Base-by-base conservation (phyloP, 768 basidiomycete species). In the Termitomyces sp. region DNA sequence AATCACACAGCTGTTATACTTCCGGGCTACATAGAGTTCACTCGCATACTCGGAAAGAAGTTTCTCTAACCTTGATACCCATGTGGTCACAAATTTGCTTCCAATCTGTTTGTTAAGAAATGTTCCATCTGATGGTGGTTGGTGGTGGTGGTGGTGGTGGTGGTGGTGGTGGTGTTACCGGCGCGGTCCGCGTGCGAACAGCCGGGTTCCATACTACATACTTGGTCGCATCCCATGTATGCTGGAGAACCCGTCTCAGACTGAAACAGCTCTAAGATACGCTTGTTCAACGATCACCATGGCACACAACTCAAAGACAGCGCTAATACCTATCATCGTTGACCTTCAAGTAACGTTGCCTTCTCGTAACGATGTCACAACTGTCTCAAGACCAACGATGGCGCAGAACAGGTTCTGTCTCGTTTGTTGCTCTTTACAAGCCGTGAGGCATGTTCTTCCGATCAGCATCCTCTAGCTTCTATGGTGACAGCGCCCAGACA, bases 361-460 rank as follows among this genome's bases (percentile, higher is more conserved):
- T 32, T 32, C 32, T 36, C 14, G 20, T 32, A 14, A 18, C 47
- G 18, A 20, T 20, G 32, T 32, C 7, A 20, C 35, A 38, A 12
- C 13, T 35, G 6, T 16, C 36, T 23, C 7, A 8, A 8, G 5
- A 12, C 30, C 61, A 7, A 46, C 33, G n/a, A 14, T 28, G 35
- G 33, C 35, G 16, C 60, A 81, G 79, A 82, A 89, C 62, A 91
- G 89, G 69, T 75, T 88, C 12, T 91, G 90, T 62, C 91, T 87
- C 68, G 90, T 91, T 58, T 92, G 90, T 65, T 74, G 89, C 59
- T 71, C 59, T 4, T 75, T 77, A 58, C 82, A 83, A 50, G 69
- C 79, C 63, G 75, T 77, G 59, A 56, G 72, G 63, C 20, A 69
- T 59, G 9, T n/a, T 69, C 59, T 7, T 50, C n/a, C n/a, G n/a